A percentile compares a stretch with the other conserved stretches of the same genome.
Conservation (phyloP, 306 rosid genomes). For the Phaseolus lunatus region DNA sequence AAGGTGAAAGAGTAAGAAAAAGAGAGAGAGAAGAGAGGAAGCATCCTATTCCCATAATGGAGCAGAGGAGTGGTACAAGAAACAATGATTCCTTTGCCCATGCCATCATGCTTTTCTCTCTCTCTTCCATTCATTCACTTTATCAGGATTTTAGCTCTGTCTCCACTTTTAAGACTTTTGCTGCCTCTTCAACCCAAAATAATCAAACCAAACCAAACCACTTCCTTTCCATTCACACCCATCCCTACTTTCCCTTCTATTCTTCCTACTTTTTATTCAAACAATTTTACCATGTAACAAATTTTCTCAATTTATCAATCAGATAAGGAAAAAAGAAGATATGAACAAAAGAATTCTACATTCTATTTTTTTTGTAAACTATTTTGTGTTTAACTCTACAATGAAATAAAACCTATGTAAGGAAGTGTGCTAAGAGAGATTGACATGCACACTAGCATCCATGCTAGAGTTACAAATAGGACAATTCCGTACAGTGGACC, state of each 20-base stretch:
- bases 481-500: slow-evolving; percentile 73
- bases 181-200: slow-evolving; percentile 37
- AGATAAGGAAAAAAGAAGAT: too few relatives aligned
- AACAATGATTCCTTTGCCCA: slow-evolving; percentile 56
- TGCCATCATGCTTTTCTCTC: slow-evolving; percentile 29
- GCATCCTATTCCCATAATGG: slow-evolving; percentile 53
- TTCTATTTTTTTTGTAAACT: not conserved
- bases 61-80: slow-evolving; percentile 53
- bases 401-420: not conserved
- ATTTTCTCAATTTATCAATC: too few relatives aligned
- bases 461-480: slow-evolving; percentile 77
- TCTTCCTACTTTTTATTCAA: too few relatives aligned
- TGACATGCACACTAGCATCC: slow-evolving; percentile 83
- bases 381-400: slow-evolving; percentile 8
- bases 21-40: slow-evolving; percentile 21
- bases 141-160: slow-evolving; percentile 46
- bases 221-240: slow-evolving; percentile 37
- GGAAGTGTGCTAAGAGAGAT: slow-evolving; percentile 61
- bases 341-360: slow-evolving; percentile 46
- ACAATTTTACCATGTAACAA: too few relatives aligned
- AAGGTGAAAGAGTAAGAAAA: not conserved
- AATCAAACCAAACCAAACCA: slow-evolving; percentile 48
- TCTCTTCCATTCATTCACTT: slow-evolving; percentile 44
- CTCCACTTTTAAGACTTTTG: slow-evolving; percentile 55
- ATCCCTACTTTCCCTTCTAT: slow-evolving; percentile 30